Base-by-base conservation (phyloP, 2,329 filamentous ascomycete genomes). In the Elsinoe fawcettii region DNA sequence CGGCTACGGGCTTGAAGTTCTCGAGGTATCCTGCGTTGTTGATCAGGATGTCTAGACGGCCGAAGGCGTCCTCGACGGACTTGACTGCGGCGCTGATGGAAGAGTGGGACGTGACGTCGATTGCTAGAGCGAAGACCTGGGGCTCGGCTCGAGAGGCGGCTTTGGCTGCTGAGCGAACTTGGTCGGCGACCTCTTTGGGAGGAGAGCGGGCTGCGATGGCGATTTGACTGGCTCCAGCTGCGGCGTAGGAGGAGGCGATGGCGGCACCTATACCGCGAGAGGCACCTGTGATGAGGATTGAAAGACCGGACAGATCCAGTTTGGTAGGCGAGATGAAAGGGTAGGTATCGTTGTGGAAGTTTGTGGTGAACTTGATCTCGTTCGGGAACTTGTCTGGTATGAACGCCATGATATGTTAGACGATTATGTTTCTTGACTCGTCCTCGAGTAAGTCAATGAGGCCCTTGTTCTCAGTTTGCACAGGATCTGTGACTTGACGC, bases 231-330 rank as follows among this genome's bases (percentile, higher is more conserved):
- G 75, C 77, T 3, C 78, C 77, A 3, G 81, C 80, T 61, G 70
- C 70, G 18, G 80, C 81, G 62, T 77, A 85, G 8, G 78, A 76
- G n/a, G 79, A 64, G 1, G 80, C 80, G 2, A 76, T 79, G 12
- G 75, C 73, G 2, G 71, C 71, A 5, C 82, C 81, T 34, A 68
- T 61, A 37, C 65, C 65, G 51, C 60, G 58, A 16, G 62, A 63
- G 8, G 63, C 64, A 22, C 53, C 53, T n/a, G 53, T 80, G 53
- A 85, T 75, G 58, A 85, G 72, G 46, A 79, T 69, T 3, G 68
- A 64, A 60, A 74, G 74, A 30, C 71, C 71, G 9, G 63, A 53
- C 27, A 77, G 72, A 59, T 76, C 62, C 34, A 67, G 64, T 25
- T 72, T 70, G 16, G 64, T 61, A 14, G 73, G 69, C 58, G 75